Base-by-base conservation (phyloP, 2,329 filamentous ascomycete genomes). In the Nigrograna mackinnonii region DNA sequence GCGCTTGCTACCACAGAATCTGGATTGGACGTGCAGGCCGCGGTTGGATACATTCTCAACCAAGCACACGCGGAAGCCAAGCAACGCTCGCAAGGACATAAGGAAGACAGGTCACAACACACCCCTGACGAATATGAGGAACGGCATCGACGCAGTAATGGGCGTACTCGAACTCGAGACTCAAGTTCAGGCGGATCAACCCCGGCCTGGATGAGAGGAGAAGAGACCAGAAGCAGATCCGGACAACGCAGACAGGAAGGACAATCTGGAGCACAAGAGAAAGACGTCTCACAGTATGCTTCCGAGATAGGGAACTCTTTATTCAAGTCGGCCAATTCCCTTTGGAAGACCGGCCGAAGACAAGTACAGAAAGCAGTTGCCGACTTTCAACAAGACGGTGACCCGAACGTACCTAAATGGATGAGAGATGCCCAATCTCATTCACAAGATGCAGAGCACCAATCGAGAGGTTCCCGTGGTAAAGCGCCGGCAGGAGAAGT, bases 301-400 rank as follows among this genome's bases (percentile, higher is more conserved):
- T 84, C 89, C 5, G 87, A 91, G 22, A 78, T 97, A 60, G 89
- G 94, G 1, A 89, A 75, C 33, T 95, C 80, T 48, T 70, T 99
- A 11, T 84, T 97, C 67, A 99, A 99, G 67, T 94, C 91, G 3
- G 94, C 94, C 2, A 95, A 95, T 54, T 92, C 89, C 1, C 72
- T 97, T 1, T 99, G 94, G 94, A 99, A 96, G 65, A 89, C 87
- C 3, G 85, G 92, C 0, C 89, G 91, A 62, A 99, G 96, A 70
- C 91, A 89, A 64, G 82, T 97, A 44, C 90, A 95, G 59, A 90
- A 94, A 68, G 92, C 90, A 4, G 88, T 97, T 22, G 85, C 91
- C 6, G 94, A 99, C 13, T 87, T 97, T 45, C 82, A 83, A 55
- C 71, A 77, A 39, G 86, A 84, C n/a, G 75, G 77, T 19, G 91